Evolutionary conservation across 2,329 filamentous ascomycete genomes (phyloP), one percentile per base, ranked within the genome.

Genomic region (Helicocarpus griseus): DNA sequence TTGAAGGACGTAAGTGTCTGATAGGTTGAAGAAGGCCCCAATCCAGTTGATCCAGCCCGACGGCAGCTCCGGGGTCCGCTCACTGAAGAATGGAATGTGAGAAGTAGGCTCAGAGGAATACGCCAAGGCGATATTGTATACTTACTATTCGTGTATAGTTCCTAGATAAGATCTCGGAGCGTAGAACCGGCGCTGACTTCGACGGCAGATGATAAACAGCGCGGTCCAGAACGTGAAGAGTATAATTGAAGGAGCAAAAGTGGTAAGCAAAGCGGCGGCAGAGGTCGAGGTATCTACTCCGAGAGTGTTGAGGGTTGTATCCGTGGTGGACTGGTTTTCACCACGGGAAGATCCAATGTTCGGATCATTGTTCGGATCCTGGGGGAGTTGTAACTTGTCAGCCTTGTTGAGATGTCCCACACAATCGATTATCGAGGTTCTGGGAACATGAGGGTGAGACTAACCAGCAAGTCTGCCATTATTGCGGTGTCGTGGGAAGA

Each of bases 1-100:
- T 61, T 93, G 87, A 6, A 97, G 81, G n/a, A 90, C 81, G 63
- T 87, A 86, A 21, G 82, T 81, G 65, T 97, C 90, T 5, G 78
- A 73, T 8, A 82, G 73, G 40, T 71, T 70, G 49, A 73, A 69
- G 60, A 80, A 79, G 0, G 74, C 62, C 2, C 69, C 58, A 48
- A 81, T 71, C 78, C 79, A 82, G 56, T 77, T 76, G 46, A 80
- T 63, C 53, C 77, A 66, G 39, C 76, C 73, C 1, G 63, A 63
- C 2, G 70, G 70, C 7, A 73, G 58, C 29, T 73, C 65, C 19
- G 77, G 77, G 45, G 70, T 77, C 57, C 70, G 69, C 54, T 77
- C 69, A 61, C 68, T 71, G 40, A 13, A 51, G 21, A 29, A 7
- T 13, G 22, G 5, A 24, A 19, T 47, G 24, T 31, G 19, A 43